Evolutionary conservation across 1,284 basidiomycete genomes (phyloP), one percentile per base, ranked within the genome.

Genomic region (Sanghuangporus weigelae): DNA sequence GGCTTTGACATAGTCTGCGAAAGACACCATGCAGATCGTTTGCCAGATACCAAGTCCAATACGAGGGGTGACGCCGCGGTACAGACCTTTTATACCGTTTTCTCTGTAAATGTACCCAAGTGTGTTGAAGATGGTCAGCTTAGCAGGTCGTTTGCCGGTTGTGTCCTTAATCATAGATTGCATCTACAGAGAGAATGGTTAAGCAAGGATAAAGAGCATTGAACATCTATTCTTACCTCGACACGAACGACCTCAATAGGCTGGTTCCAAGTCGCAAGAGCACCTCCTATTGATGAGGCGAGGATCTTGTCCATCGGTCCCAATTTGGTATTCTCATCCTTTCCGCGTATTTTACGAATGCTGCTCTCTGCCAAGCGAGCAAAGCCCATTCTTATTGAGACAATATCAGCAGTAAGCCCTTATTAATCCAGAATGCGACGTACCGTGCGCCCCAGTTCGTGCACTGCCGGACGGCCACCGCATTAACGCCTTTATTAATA

Each of bases 401-500:
- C n/a, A 39, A 23, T 31, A 39, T 60, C 49, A 51, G 21, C 19
- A 31, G 44, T 16, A 8, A 14, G 3, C 36, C 38, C 23, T 10
- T 10, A 2, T 14, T 21, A 16, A 21, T 11, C 14, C 67, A 11
- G 63, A 36, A 57, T 38, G 16, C 10, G 11, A 76, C 86, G 67
- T 68, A 94, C 89, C 96, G 90, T 68, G 94, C 96, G 68, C 97
- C 97, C 97, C 97, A 99, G 81, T 99, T 99, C 58, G 97, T 99
- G 75, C 94, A 96, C 77, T 98, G 96, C 59, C 96, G 88, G 56
- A 98, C 83, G 58, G 96, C 97, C 57, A 99, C 97, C 26, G 97
- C 97, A 72, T 99, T 98, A 66, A 99, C 97, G 77, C 97, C 97
- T 82, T 98, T 99, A 86, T 99, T 99, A 73, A 99, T 96, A 63